Base-by-base conservation (phyloP, 441 rosid species). In the Iberis amara region DNA sequence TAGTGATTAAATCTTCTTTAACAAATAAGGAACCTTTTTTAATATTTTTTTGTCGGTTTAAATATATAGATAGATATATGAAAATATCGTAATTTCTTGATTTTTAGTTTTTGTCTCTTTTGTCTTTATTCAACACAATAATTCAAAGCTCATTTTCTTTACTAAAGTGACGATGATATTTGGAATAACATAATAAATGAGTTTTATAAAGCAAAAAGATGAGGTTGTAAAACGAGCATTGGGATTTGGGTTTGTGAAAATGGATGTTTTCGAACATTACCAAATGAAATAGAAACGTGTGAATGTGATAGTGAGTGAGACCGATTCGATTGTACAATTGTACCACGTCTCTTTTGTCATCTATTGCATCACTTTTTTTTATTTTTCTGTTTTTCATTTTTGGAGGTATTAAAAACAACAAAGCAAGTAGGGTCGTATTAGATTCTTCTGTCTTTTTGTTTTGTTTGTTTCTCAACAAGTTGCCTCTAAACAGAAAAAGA, bases 271-370 rank as follows among this genome's bases (percentile, higher is more conserved):
- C n/a, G n/a, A n/a, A n/a, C n/a, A n/a, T n/a, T n/a, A n/a, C n/a
- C n/a, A n/a, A 42, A 49, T 35, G 68, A 49, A 64, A 27, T 33
- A 51, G 36, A 5, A 53, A 57, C 53, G 44, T 57, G 63, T 64
- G 69, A 57, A n/a, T n/a, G n/a, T n/a, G n/a, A n/a, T n/a, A 49
- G 32, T 13, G 59, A 65, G 11, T 51, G 64, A 45, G 48, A 42
- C 62, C 4, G 1, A 8, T 8, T 30, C 33, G 4, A 8, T 30
- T 27, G 30, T 27, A 27, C 33, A 39, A 43, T 64, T 27, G 59
- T 65, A 51, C 64, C 54, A 57, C 53, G 69, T 43, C 64, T 57
- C 54, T 41, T 48, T 55, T 64, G 62, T 64, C 40, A 5, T 31
- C 23, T 49, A 48, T 47, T 28, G 31, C 18, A n/a, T n/a, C n/a